Evolutionary conservation across 306 rosid genomes (phyloP).

Genomic region (Biancaea sappan): DNA sequence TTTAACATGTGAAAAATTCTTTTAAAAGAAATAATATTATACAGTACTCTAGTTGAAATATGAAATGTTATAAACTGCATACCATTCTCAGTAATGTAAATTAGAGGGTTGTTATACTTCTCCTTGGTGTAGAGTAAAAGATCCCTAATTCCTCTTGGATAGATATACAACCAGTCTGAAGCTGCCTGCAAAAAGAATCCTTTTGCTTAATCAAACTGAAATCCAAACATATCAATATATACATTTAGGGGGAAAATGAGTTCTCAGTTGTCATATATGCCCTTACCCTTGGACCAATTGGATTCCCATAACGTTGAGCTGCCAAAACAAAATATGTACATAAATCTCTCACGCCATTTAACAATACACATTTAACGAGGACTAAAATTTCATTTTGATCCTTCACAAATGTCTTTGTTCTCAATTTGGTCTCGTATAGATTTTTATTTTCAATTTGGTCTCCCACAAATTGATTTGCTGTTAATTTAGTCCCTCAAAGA

Average conservation of each 20-base stretch:
- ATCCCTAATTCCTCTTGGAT: neutral
- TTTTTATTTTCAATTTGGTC: too few species aligned
- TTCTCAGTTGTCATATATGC: neutral
- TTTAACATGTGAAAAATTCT: neutral
- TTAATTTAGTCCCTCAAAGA: too few species aligned
- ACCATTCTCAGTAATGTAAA: neutral
- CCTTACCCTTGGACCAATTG: neutral
- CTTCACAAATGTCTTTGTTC: too few species aligned
- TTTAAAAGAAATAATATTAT: neutral
- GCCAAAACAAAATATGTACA: neutral
- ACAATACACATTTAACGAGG: too few species aligned
- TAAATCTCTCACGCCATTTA: neutral
- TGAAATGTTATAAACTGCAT: neutral
- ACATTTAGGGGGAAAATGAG: neutral
- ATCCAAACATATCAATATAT: neutral
- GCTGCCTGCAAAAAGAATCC: neutral
- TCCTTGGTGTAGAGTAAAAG: neutral
- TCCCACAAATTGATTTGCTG: too few species aligned
- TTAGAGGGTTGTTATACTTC: neutral
- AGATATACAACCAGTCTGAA: neutral
- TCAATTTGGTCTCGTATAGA: too few species aligned
- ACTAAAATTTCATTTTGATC: too few species aligned
- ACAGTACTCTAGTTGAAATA: neutral
- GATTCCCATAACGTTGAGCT: neutral
- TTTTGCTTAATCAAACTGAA: neutral